phyloP scores from a whole-genome alignment of 495 filamentous ascomycete species.

The Penicillium waksmanii region DNA sequence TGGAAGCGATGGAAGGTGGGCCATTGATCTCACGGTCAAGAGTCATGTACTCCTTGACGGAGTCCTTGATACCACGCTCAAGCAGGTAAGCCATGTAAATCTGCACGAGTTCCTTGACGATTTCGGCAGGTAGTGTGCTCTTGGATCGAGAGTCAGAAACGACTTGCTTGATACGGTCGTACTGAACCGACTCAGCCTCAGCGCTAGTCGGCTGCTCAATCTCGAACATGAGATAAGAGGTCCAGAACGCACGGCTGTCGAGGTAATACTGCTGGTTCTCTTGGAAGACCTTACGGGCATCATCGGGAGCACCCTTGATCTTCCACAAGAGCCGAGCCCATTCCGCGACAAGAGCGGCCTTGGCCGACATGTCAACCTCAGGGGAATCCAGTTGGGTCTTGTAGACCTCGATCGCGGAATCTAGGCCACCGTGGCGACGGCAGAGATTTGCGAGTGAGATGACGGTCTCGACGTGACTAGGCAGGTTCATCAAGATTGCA shows the following conservation, averaged over 20 bases:
- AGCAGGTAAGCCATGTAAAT: constrained; percentile 85
- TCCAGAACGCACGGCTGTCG: constrained; percentile 91
- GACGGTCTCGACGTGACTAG: constrained; percentile 86
- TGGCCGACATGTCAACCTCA: constrained; percentile 74
- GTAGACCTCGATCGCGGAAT: constrained; percentile 85
- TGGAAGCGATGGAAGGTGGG: constrained; percentile 42
- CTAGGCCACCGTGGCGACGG: constrained; percentile 81
- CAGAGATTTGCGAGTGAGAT: constrained; percentile 85
- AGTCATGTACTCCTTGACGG: constrained; percentile 82
- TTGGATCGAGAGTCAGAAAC: constrained; percentile 74
- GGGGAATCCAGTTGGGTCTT: constrained; percentile 76
- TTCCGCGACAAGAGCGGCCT: constrained; percentile 84
- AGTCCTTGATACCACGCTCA: constrained; percentile 78
- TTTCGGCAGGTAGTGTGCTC: constrained; percentile 67
- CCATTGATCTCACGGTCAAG: constrained; percentile 89
- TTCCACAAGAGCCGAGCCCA: constrained; percentile 93
- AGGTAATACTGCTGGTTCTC: constrained; percentile 84
- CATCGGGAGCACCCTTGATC: constrained; percentile 80
- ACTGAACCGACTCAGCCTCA: constrained; percentile 65
- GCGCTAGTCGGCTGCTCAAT: constrained; percentile 78
- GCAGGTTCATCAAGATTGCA: constrained; percentile 69
- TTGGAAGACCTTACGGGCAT: constrained; percentile 83
- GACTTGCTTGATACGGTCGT: constrained; percentile 78
- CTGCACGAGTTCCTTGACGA: constrained; percentile 76
- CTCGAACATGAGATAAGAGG: constrained; percentile 87